Base-by-base conservation (phyloP, 2,329 filamentous ascomycete species). In the Cladosporium halotolerans region DNA sequence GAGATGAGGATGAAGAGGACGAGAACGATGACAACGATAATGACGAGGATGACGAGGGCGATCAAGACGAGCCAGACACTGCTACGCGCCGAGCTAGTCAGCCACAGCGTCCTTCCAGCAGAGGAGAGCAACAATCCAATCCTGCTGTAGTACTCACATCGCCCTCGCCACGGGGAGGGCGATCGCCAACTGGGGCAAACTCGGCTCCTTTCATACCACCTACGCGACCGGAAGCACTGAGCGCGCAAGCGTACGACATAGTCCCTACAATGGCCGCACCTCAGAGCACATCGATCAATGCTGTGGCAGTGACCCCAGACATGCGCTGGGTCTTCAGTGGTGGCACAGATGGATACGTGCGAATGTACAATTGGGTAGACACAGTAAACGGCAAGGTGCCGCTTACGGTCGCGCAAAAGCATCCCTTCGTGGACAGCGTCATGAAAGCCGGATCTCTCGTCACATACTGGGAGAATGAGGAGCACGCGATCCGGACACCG, bases 401-500 rank as follows among this genome's bases (percentile, higher is more conserved):
- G 56, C 76, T 99, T 63, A 99, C 93, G 0, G 93, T 99, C 5
- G 93, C 93, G 32, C 93, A 99, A 73, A 80, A 88, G 45, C 93
- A 99, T 67, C 93, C 93, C 0, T 99, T 97, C 64, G 93, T 99
- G 39, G 93, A 99, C 68, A 96, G 89, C 63, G 93, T 99, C 41
- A 89, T 89, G 53, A 99, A 99, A 71, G 91, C 92, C 2, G 93
- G 91, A 1, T 88, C 96, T 5, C 74, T 97, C 46, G 85, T 96
- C 80, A 95, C 88, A 48, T 99, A 99, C 70, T 99, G 93, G 93
- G 93, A 96, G 70, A 99, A 97, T 64, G 91, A 96, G 68, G 92
- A 99, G 66, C 2, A 56, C 16, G 46, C 44, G 9, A 32, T 63
- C 13, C 63, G 65, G 4, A 68, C 66, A 14, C 68, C 67, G 11